Base-by-base conservation (phyloP, 108 stramenopile genomes). In the Cafeteria roenbergensis region DNA sequence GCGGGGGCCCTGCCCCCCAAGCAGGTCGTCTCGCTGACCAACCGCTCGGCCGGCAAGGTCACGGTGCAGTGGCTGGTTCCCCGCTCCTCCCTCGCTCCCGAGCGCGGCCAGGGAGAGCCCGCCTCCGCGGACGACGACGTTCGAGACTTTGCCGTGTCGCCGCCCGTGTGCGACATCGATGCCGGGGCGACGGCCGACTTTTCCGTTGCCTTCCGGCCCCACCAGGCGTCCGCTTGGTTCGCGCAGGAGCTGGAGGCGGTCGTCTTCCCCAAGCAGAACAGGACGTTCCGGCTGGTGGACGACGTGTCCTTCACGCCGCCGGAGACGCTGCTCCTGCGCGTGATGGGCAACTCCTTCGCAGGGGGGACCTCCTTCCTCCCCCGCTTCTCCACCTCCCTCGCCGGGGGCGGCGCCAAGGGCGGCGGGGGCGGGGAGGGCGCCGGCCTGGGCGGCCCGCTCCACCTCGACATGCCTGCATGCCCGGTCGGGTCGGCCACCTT, bases 231-330 rank as follows among this genome's bases (percentile, higher is more conserved):
- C 71, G 66, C 55, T 53, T 82, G 82, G 63, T 84, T 60, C 59
- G 50, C 69, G 27, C 51, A 70, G 25, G 78, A 80, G 48, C 61
- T 72, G n/a, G 80, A 78, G 55, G 78, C 76, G 31, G 70, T 69
- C 51, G 81, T 76, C 36, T 78, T 61, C 55, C 78, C 78, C 51
- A 73, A 80, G 38, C 78, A 73, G n/a, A 82, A 84, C 35, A 66
- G 78, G 25, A 78, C 78, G 32, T 84, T 84, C 62, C 77, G 83
- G 34, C 67, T 73, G 53, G 83, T 84, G 21, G 79, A 76, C 36
- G 83, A 84, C 61, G 57, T 54, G 51, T 73, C 74, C 25, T 76
- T 82, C 20, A 69, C 64, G 33, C 83, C 83, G 20, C 82, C 83
- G 1, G 80, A 75, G 80, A 73, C 57, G 57, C 35, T 82, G 4